Conservation (phyloP, 2,329 filamentous ascomycete species). For the Diplodia intermedia region DNA sequence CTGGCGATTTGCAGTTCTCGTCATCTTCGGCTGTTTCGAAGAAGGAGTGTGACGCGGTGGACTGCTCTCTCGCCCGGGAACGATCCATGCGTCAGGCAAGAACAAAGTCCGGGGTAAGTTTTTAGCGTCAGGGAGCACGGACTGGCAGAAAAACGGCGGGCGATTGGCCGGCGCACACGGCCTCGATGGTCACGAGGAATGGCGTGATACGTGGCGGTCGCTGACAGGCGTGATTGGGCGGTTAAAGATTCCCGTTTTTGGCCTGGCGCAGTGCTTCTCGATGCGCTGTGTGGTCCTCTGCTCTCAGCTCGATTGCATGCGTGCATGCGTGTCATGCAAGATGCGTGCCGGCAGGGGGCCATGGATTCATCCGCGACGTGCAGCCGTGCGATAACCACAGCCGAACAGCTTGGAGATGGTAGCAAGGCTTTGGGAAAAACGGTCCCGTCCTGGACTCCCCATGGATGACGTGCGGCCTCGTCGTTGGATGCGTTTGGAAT, state of each 20-base stretch:
- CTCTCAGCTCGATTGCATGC: neutral
- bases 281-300: constrained; percentile 1
- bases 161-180: neutral
- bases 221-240: constrained; percentile 10
- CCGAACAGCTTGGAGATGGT: neutral
- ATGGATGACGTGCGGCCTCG: constrained; percentile 7
- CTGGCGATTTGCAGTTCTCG: neutral
- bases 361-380: neutral
- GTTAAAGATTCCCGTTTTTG: constrained; percentile 24
- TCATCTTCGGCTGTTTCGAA: neutral
- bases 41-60: neutral
- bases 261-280: constrained; percentile 8
- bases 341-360: neutral
- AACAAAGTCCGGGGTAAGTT: neutral
- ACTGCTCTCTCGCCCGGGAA: neutral
- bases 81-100: neutral
- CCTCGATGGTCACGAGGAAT: neutral
- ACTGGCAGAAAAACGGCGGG: constrained; percentile 2
- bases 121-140: neutral
- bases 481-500: neutral
- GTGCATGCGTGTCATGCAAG: constrained; percentile 17
- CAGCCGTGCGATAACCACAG: neutral
- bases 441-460: too few relatives aligned
- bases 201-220: constrained; percentile 13
- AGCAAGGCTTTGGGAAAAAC: neutral